Base-by-base conservation (phyloP, 73 alveolate genomes). In the Paramecium tetraurelia region DNA sequence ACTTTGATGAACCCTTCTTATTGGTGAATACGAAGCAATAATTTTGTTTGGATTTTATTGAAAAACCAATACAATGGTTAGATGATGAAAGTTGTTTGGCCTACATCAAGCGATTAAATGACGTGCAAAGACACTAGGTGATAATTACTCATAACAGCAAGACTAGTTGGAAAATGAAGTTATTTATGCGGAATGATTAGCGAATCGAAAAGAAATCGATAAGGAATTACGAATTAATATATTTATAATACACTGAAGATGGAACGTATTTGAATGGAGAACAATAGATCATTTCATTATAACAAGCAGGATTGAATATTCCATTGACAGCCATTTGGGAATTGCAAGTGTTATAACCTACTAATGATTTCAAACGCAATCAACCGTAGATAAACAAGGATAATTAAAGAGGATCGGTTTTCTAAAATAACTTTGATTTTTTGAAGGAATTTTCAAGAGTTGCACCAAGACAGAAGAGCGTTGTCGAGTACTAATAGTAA, bases 1-100 rank as follows among this genome's bases (percentile, higher is more conserved):
- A 44, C 27, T 80, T 44, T 80, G 90, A 80, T 80, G 90, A 80
- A 24, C 90, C 90, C 22, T 27, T 80, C 12, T 20, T 44, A 22
- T 44, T 80, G 18, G 27, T 80, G 22, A 80, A 80, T 44, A 43
- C 75, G 2, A 80, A 80, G 18, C 57, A 80, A 35, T 35, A 48
- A 46, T 80, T 80, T 48, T 41, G 72, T 44, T 46, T 80, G 24
- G 75, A 41, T 44, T 80, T 44, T 46, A 41, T 80, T 80, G 48
- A 40, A 1, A 80, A 40, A 38, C 86, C 86, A 11, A 31, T 41
- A 43, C 7, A 80, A 80, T 46, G 38, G 72, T 80, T 44, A 3
- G 86, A 80, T 20, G 90, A 80, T 46, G 70, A 80, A 44, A 43
- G 59, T 36, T 36, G 33, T 36, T 33, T 72, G 5, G 63, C 40